Conservation (phyloP, 768 basidiomycete species). For the Sporobolomyces phaffii region DNA sequence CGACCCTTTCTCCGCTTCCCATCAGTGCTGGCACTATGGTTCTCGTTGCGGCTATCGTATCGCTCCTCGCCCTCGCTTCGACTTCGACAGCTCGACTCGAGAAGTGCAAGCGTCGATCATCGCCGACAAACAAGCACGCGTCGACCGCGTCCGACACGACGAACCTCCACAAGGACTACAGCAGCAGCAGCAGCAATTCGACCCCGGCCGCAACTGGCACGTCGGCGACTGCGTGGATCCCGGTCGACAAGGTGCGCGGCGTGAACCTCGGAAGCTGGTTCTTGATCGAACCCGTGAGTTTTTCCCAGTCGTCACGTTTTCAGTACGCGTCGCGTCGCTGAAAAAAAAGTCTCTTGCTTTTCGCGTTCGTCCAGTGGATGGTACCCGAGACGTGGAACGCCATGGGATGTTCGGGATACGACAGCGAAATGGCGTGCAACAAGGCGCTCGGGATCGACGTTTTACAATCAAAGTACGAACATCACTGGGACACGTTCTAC, state of each 20-base stretch:
- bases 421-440: constrained; percentile 8
- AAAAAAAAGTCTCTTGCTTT: neutral
- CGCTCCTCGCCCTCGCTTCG: neutral
- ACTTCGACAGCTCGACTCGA: neutral
- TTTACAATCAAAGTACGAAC: constrained; percentile 4
- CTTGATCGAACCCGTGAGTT: constrained; percentile 13
- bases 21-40: neutral
- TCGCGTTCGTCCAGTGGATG: constrained; percentile 15
- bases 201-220: neutral
- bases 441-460: constrained; percentile 4
- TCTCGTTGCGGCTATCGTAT: neutral
- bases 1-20: neutral
- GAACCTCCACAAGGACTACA: no score
- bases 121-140: neutral
- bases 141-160: neutral
- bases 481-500: constrained; percentile 22
- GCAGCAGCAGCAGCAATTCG: no score
- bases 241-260: constrained; percentile 14
- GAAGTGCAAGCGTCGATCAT: neutral
- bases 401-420: constrained; percentile 2
- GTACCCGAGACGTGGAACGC: neutral
- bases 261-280: constrained; percentile 17
- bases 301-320: neutral
- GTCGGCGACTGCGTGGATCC: constrained; percentile 1
- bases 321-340: neutral